Base-by-base conservation (phyloP, 495 filamentous ascomycete genomes). In the Acidomyces sp. region DNA sequence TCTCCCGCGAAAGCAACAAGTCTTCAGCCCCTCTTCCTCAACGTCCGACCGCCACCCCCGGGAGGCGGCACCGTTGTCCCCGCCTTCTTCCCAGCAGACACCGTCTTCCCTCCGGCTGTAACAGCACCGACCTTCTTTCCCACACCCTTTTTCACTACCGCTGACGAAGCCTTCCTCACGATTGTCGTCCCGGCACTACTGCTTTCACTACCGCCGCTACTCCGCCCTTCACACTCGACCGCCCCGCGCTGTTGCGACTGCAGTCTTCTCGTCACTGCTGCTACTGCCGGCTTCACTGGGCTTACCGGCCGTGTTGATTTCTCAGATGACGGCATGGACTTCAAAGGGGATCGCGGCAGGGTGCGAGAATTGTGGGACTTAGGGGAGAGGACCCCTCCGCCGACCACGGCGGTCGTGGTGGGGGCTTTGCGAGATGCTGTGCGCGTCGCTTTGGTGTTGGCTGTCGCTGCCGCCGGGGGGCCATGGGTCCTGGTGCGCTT, bases 331-430 rank as follows among this genome's bases (percentile, higher is more conserved):
- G 63, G 58, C 10, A 59, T 62, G 12, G 66, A 49, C 28, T 56
- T 59, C 49, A 72, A 60, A 6, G 74, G 74, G 3, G 75, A 77
- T 37, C 69, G 65, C 2, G 72, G 77, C 34, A 75, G 65, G 12
- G 77, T 70, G 20, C 80, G 71, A 2, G 80, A 82, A 55, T 93
- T 90, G 19, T 75, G 74, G 0, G 84, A 85, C 51, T 83, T 79
- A 10, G 85, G 84, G 0, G 85, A 90, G 10, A 90, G 70, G 18
- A 88, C n/a, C n/a, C n/a, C n/a, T n/a, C n/a, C n/a, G n/a, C n/a
- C n/a, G n/a, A n/a, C n/a, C n/a, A n/a, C n/a, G n/a, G n/a, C 72
- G 32, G 66, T 59, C 63, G 75, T 55, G 35, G 72, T 66, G 16
- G 58, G 57, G 40, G 63, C 62, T 52, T 70, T 68, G 0, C 52